Conservation (phyloP, 306 rosid genomes). For the Sesbania bispinosa region DNA sequence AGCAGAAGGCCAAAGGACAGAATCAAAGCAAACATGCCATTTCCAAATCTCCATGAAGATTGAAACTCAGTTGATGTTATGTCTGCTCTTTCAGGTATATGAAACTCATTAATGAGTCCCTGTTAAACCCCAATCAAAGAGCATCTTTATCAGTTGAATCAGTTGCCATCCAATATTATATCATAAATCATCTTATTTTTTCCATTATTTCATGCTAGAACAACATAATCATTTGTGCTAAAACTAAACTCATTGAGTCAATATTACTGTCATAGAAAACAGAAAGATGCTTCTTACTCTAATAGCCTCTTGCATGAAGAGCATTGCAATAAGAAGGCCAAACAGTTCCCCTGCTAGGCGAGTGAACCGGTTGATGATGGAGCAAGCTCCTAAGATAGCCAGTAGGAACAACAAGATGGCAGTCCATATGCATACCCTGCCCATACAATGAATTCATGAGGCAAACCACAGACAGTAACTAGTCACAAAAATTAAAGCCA, state of each 20-base stretch:
- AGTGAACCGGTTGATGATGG: constrained; percentile 78
- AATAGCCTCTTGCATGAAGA: constrained; percentile 83
- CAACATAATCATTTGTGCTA: not conserved
- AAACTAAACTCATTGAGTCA: not conserved
- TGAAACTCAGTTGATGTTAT: constrained; percentile 54
- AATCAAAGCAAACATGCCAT: constrained; percentile 84
- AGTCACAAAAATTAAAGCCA: not conserved
- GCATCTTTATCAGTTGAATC: not conserved
- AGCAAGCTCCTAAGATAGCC: constrained; percentile 78
- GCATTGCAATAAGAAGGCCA: constrained; percentile 83
- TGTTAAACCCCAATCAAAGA: constrained; percentile 31
- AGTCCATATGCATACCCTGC: constrained; percentile 85
- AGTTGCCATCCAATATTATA: not conserved
- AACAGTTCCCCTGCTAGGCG: constrained; percentile 80
- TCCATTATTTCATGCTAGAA: not conserved
- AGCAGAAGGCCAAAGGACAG: constrained; percentile 73
- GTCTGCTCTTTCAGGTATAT: constrained; percentile 55
- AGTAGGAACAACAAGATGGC: constrained; percentile 62
- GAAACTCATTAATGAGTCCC: constrained; percentile 70
- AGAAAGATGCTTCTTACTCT: constrained; percentile 43
- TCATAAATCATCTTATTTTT: not conserved
- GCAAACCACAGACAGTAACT: not conserved
- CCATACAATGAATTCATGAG: constrained; percentile 13
- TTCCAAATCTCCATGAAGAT: constrained; percentile 79
- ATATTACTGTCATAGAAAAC: not conserved